Percentiles rank a stretch among this genome's conserved stretches.
Conservation (phyloP, 352 stramenopile genomes). For the Phytophthora hybrid region DNA sequence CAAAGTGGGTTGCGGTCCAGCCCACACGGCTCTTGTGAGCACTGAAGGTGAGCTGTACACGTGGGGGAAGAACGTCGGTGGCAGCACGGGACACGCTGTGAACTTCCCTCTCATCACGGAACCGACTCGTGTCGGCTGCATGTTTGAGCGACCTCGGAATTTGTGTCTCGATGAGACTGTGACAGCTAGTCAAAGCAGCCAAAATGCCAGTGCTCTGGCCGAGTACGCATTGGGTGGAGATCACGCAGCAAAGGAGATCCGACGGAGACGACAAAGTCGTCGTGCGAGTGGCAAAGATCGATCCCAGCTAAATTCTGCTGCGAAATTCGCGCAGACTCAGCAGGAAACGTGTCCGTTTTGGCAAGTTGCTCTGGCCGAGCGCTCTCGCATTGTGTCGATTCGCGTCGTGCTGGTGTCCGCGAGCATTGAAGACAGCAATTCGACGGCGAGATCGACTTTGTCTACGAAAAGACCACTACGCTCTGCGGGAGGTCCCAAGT, state of each 20-base stretch:
- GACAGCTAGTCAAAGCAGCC: conserved; percentile 59
- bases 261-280: conserved; percentile 15
- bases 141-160: conserved; percentile 70
- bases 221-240: conserved; percentile 52
- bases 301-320: too few relatives aligned
- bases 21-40: conserved; percentile 72
- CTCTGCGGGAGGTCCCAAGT: conserved; percentile 38
- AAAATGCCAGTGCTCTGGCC: conserved; percentile 63
- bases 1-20: conserved; percentile 71
- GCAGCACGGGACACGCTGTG: conserved; percentile 67
- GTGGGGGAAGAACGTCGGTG: conserved; percentile 78
- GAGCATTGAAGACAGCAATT: conserved; percentile 7
- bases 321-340: conserved; percentile 64
- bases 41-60: conserved; percentile 73
- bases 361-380: conserved; percentile 51
- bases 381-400: conserved; percentile 38
- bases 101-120: conserved; percentile 40
- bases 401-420: conserved; percentile 36
- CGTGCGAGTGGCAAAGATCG: too few relatives aligned
- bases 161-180: conserved; percentile 50
- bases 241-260: conserved; percentile 24
- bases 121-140: conserved; percentile 63
- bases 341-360: conserved; percentile 85
- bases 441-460: conserved; percentile 12
- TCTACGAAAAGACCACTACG: conserved; percentile 7